Evolutionary conservation across 495 filamentous ascomycete species (phyloP).

Genomic region (Darksidea phi): DNA sequence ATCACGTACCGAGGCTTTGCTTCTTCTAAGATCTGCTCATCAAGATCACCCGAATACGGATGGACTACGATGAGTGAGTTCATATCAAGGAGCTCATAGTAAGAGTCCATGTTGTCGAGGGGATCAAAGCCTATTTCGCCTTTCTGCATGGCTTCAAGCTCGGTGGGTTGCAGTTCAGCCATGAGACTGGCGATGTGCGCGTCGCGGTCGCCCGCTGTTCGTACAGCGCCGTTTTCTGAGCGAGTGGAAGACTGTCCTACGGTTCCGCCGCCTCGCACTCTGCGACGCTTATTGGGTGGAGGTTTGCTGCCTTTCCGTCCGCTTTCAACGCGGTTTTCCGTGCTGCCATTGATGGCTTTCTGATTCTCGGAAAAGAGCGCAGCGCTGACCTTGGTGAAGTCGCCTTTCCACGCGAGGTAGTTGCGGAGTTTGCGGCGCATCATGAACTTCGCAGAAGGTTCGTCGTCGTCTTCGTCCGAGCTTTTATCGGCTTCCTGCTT

Average conservation of each 20-base stretch:
- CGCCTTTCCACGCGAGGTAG: constrained; percentile 89
- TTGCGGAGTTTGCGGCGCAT: constrained; percentile 83
- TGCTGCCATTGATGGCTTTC: constrained; percentile 67
- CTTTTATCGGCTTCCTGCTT: constrained; percentile 50
- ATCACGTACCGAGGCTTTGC: constrained; percentile 89
- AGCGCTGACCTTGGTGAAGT: constrained; percentile 79
- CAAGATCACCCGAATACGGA: constrained; percentile 91
- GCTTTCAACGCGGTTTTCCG: constrained; percentile 50
- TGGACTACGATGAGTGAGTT: constrained; percentile 84
- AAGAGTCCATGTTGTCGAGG: constrained; percentile 78
- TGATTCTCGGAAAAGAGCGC: constrained; percentile 74
- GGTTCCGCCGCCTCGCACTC: constrained; percentile 78
- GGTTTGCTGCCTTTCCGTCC: constrained; percentile 55
- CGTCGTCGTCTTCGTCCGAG: constrained; percentile 47
- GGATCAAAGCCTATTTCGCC: constrained; percentile 78
- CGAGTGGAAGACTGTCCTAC: constrained; percentile 56
- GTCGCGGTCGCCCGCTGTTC: constrained; percentile 77
- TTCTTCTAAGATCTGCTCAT: constrained; percentile 93
- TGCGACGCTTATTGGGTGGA: constrained; percentile 82
- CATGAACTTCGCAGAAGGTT: constrained; percentile 77
- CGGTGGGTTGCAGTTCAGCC: constrained; percentile 65
- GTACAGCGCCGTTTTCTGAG: constrained; percentile 64
- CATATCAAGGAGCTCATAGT: constrained; percentile 91
- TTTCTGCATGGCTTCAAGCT: constrained; percentile 61
- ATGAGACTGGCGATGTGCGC: constrained; percentile 67